Evolutionary conservation across 345 rosid genomes (phyloP), one percentile per base, ranked within the genome.

Genomic region (Euphorbia pulcherrima): DNA sequence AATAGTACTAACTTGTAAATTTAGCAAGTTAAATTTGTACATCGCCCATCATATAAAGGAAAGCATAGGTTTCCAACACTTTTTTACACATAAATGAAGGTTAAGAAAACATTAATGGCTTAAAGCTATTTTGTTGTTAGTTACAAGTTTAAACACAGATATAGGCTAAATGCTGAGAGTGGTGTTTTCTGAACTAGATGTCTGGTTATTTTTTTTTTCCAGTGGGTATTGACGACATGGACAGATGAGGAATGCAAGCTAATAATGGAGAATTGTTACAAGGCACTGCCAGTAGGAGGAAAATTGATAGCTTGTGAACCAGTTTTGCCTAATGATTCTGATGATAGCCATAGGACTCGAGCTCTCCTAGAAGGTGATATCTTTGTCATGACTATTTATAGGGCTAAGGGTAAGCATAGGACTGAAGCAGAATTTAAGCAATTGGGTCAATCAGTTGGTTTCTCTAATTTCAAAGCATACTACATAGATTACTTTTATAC

Each of bases 181-280:
- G 24, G 55, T 50, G 23, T 50, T 50, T n/a, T n/a, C 21, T 50
- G 21, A 50, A 18, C 18, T 50, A 18, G 57, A 53, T 21, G 17
- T 58, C 5, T 17, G 37, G 35, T 30, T 29, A 10, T 5, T 58
- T 9, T 10, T 5, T n/a, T 61, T 48, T 62, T 72, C 67, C 85
- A 92, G 98, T 92, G 97, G 97, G 64, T 90, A 46, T 77, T 92
- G 74, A 78, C 87, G 14, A 87, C 90, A 14, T 92, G 89, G 90
- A 83, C 89, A 10, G 92, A 92, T 23, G 84, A 86, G 0, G 97
- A 90, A 78, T 88, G 96, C 82, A 90, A 84, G 83, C 40, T 58
- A 78, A 87, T 92, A 53, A 74, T 92, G 89, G 85, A 84, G 69
- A 92, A 87, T 50, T 92, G 98, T 71, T 90, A 72, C 82, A 84